A percentile compares a stretch with the other conserved stretches of the same genome.
Conservation (phyloP, 345 rosid species). For the Fremontodendron californicum region DNA sequence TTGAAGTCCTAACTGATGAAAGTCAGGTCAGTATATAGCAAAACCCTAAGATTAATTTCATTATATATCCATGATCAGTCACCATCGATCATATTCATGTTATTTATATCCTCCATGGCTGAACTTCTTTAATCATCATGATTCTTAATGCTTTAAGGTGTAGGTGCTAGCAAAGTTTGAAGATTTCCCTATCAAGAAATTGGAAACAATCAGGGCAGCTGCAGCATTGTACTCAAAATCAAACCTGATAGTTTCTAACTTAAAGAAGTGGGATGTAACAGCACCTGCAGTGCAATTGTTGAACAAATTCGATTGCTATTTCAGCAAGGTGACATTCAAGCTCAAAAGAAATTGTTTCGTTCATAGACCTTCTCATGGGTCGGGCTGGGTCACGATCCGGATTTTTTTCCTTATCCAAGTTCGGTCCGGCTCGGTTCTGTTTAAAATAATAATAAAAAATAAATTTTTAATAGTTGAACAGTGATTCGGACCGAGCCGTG, state of each 20-base stretch:
- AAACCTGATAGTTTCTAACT: constrained; percentile 46
- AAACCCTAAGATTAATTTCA: too few relatives aligned
- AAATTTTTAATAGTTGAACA: too few relatives aligned
- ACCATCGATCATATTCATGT: background rate
- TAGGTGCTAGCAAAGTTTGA: constrained; percentile 89
- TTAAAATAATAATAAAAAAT: too few relatives aligned
- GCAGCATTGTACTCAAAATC: constrained; percentile 60
- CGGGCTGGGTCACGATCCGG: too few relatives aligned
- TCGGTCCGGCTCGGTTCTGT: too few relatives aligned
- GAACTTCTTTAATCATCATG: background rate
- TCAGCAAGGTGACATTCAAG: constrained; percentile 54
- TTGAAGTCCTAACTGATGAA: constrained; percentile 59
- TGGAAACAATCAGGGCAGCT: constrained; percentile 78
- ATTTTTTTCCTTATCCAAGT: too few relatives aligned
- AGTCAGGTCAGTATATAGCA: constrained; percentile 81
- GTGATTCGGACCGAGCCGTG: too few relatives aligned
- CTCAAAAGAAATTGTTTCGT: background rate
- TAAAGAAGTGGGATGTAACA: constrained; percentile 58
- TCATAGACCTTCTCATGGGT: too few relatives aligned
- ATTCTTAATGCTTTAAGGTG: background rate
- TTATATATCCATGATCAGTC: too few relatives aligned
- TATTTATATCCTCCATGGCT: background rate
- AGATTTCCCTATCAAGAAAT: constrained; percentile 80
- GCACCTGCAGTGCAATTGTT: constrained; percentile 62
- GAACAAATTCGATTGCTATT: constrained; percentile 74